These are phyloP conservation scores for Tulasnella sp. DNA, from an alignment of 768 basidiomycete species.

Conservation along the genomic window DNA sequence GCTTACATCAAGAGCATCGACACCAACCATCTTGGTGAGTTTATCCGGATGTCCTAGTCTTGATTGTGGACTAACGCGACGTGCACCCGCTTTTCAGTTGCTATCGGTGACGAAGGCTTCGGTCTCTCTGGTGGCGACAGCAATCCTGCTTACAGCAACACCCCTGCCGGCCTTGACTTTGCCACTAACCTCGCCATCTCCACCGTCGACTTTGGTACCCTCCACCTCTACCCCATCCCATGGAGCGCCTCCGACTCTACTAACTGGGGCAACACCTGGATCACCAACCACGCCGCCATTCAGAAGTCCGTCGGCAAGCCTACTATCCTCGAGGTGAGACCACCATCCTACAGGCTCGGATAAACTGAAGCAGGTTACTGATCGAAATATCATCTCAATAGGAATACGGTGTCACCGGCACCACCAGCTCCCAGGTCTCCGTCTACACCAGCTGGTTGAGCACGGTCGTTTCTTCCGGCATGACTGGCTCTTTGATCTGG, in stretches of 20 bases:
- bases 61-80: background rate
- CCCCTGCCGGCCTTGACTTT: conserved; percentile 57
- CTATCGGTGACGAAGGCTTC: conserved; percentile 24
- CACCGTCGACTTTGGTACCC: conserved; percentile 61
- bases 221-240: conserved; percentile 38
- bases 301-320: conserved; percentile 50
- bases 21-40: conserved; percentile 44
- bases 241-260: background rate
- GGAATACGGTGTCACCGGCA: conserved; percentile 47
- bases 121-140: background rate
- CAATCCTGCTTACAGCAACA: background rate
- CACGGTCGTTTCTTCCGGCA: conserved; percentile 7
- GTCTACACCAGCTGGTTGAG: conserved; percentile 46
- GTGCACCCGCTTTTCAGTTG: conserved; percentile 45
- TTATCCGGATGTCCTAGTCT: background rate
- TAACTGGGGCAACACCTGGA: conserved; percentile 42
- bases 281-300: conserved; percentile 49
- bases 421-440: conserved; percentile 38
- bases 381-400: background rate
- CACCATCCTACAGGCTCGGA: background rate
- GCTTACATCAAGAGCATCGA: conserved; percentile 60
- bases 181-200: conserved; percentile 44
- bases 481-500: conserved; percentile 51
- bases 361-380: background rate
- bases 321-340: conserved; percentile 40